These are phyloP conservation scores for Globisporangium perplexum DNA, from an alignment of 352 stramenopile species.

Conservation along the genomic window DNA sequence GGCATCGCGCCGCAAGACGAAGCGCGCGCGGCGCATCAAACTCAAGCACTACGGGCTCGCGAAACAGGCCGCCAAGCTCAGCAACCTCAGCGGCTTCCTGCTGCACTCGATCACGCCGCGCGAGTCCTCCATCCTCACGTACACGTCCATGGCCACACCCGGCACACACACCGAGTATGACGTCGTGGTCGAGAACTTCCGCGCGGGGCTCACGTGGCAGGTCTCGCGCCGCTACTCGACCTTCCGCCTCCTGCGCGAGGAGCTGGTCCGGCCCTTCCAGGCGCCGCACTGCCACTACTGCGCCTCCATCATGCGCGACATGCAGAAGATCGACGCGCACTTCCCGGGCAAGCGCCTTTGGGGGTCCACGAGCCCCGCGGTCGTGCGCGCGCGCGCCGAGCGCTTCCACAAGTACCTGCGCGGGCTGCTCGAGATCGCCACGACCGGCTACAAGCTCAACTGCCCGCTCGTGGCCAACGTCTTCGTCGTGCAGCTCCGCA, in stretches of 20 bases:
- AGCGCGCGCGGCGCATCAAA: constrained; percentile 12
- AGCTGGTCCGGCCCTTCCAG: constrained; percentile 44
- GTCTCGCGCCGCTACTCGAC: constrained; percentile 62
- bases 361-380: constrained; percentile 35
- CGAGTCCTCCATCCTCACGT: constrained; percentile 41
- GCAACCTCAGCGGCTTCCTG: constrained; percentile 51
- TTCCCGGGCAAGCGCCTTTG: constrained; percentile 62
- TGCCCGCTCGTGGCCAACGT: constrained; percentile 45
- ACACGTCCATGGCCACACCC: constrained; percentile 35
- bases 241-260: constrained; percentile 56
- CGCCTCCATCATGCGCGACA: constrained; percentile 32
- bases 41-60: constrained; percentile 18
- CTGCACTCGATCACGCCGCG: constrained; percentile 57
- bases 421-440: constrained; percentile 45
- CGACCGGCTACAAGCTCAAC: constrained; percentile 41
- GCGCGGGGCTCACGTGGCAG: constrained; percentile 45
- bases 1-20: constrained; percentile 12
- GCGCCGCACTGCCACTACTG: constrained; percentile 59
- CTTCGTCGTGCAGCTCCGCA: constrained; percentile 49
- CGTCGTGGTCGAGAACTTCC: constrained; percentile 51
- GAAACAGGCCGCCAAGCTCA: constrained; percentile 18
- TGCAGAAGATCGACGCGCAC: constrained; percentile 35
- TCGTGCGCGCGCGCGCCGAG: constrained; percentile 38
- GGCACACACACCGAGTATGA: constrained; percentile 64
- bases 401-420: constrained; percentile 55